These are phyloP conservation scores for Tricholomella constricta DNA, from an alignment of 768 basidiomycete genomes.

Conservation along the genomic window DNA sequence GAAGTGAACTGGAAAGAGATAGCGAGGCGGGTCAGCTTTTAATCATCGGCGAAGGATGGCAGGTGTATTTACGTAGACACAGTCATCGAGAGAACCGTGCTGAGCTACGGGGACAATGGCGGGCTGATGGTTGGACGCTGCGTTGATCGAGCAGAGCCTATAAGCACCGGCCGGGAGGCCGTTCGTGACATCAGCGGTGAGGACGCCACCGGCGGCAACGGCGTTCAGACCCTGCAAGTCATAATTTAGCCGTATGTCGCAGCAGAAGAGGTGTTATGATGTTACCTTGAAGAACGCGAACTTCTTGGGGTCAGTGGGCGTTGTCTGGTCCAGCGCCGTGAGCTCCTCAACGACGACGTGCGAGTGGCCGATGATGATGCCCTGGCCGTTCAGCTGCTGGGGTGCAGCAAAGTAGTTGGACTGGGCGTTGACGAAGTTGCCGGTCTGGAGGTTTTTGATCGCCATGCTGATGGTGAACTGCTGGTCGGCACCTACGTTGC, in stretches of 20 bases:
- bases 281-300: constrained; percentile 60
- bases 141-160: constrained; percentile 57
- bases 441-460: constrained; percentile 42
- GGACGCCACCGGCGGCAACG: constrained; percentile 46
- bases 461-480: constrained; percentile 49
- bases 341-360: constrained; percentile 56
- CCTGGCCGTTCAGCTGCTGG: constrained; percentile 47
- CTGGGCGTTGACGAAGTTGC: constrained; percentile 52
- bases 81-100: constrained; percentile 62
- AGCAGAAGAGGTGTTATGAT: background rate
- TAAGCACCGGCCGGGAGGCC: constrained; percentile 65
- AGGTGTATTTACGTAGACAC: constrained; percentile 46
- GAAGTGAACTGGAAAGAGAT: constrained; percentile 33
- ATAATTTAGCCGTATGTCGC: constrained; percentile 22
- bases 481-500: constrained; percentile 41
- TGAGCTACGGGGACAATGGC: constrained; percentile 59
- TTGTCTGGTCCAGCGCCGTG: constrained; percentile 40
- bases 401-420: constrained; percentile 53
- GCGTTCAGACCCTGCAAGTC: constrained; percentile 51
- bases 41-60: background rate
- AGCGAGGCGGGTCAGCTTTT: background rate
- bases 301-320: constrained; percentile 43
- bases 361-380: constrained; percentile 50
- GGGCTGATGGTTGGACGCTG: constrained; percentile 60
- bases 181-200: constrained; percentile 49